These are phyloP conservation scores for Diaporthe amygdali DNA, from an alignment of 2,329 filamentous ascomycete genomes.

Conservation along the genomic window DNA sequence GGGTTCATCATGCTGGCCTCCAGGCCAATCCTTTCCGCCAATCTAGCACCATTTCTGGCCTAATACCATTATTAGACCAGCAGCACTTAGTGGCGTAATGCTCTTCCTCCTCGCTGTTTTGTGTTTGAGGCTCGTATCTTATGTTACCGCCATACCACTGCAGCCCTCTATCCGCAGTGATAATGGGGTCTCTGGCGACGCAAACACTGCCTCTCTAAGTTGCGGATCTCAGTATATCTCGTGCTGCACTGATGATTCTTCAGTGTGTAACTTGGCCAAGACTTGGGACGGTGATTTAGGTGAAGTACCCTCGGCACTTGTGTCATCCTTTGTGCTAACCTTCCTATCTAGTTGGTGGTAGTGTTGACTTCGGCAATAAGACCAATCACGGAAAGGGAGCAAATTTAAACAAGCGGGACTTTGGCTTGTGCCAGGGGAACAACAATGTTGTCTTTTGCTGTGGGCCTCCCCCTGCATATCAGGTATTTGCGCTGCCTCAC, in stretches of 20 bases:
- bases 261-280: neutral
- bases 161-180: neutral
- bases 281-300: neutral
- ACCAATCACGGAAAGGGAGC: neutral
- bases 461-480: neutral
- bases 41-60: neutral
- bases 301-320: neutral
- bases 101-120: neutral
- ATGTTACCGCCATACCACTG: neutral
- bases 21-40: neutral
- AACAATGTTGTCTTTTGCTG: neutral
- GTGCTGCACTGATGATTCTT: neutral
- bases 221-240: neutral
- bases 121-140: neutral
- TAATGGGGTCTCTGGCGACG: neutral
- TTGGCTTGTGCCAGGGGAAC: neutral
- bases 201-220: neutral
- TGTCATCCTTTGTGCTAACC: neutral
- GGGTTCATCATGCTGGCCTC: neutral
- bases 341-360: neutral
- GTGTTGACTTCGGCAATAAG: neutral
- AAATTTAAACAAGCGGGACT: neutral
- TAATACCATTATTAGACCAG: neutral
- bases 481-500: neutral
- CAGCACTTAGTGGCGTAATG: neutral